Evolutionary conservation across 2,329 filamentous ascomycete species (phyloP).

Genomic region (Trichoderma pleuroti): DNA sequence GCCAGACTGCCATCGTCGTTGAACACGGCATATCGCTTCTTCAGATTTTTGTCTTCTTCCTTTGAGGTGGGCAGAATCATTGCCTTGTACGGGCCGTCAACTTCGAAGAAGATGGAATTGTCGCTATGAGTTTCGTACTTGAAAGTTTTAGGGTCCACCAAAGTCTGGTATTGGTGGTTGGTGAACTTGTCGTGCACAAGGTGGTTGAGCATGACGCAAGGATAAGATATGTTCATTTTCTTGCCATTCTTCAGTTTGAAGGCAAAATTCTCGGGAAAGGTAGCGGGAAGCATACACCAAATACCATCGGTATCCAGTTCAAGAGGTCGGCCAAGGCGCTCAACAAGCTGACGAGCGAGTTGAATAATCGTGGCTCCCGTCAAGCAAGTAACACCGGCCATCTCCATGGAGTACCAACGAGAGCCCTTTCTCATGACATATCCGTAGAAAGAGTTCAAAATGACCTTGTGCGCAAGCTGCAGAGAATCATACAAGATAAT

Average conservation of each 20-base stretch:
- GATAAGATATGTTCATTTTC: conserved; percentile 94
- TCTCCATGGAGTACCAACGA: conserved; percentile 98
- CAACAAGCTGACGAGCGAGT: conserved; percentile 87
- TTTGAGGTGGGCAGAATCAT: conserved; percentile 98
- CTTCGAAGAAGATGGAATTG: conserved; percentile 99
- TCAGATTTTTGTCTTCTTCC: conserved; percentile 98
- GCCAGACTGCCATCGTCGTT: conserved; percentile 95
- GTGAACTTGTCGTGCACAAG: conserved; percentile 92
- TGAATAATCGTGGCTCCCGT: conserved; percentile 97
- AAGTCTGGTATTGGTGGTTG: conserved; percentile 93
- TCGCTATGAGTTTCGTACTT: conserved; percentile 97
- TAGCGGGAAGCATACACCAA: conserved; percentile 97
- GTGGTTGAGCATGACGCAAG: conserved; percentile 98
- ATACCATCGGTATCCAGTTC: conserved; percentile 98
- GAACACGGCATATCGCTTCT: conserved; percentile 98
- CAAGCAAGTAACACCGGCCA: conserved; percentile 97
- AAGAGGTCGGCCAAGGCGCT: conserved; percentile 85
- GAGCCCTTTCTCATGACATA: conserved; percentile 99
- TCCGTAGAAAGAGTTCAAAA: conserved; percentile 97
- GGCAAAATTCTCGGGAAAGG: conserved; percentile 92
- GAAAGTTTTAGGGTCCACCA: conserved; percentile 74
- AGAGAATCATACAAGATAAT: conserved; percentile 92
- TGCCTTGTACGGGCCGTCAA: conserved; percentile 93
- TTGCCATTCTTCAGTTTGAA: conserved; percentile 96
- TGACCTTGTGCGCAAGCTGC: conserved; percentile 97